Evolutionary conservation across 179 eudicot genomes (phyloP), one percentile per base, ranked within the genome.

Genomic region (Silene coronaria): DNA sequence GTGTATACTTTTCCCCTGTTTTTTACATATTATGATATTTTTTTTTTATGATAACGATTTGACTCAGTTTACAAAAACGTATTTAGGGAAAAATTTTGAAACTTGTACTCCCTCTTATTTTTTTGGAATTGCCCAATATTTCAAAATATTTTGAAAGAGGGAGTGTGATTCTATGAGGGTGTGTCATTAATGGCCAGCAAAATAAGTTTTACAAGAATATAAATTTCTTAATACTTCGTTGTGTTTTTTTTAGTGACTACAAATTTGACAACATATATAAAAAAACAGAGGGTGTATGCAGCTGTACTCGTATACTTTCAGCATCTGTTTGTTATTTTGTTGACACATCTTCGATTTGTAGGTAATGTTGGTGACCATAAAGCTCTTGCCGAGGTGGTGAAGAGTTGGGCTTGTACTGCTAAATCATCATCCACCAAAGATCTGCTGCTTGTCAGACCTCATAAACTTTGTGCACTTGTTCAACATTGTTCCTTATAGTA

Each of bases 331-430:
- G 48, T 42, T 42, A 42, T 67, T 30, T 19, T 71, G 73, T 22
- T 78, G 81, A 78, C 70, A 68, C 19, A 38, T 76, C 58, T 60
- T 17, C 71, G 71, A 70, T 80, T 74, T 72, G 14, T 71, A 95
- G 99, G 99, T 34, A 95, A 95, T 75, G 99, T 95, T 73, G 99
- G 99, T 64, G 97, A 91, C 82, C 83, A 75, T 73, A 88, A 76
- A 74, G 99, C 99, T 82, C 82, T 95, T 76, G 97, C 97, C 21
- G 88, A 89, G 72, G 92, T 95, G 67, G 97, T 92, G 32, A 86
- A 84, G 85, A 76, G 82, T 65, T 95, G 99, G 99, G 85, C 91
- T 80, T 86, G 80, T 84, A 87, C 91, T 36, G 80, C 84, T 75
- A 86, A 87, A 79, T 80, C 82, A 72, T 85, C 91, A 23, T 88